phyloP scores from a whole-genome alignment of 1,284 basidiomycete genomes.

The Sporisorium scitamineum region DNA sequence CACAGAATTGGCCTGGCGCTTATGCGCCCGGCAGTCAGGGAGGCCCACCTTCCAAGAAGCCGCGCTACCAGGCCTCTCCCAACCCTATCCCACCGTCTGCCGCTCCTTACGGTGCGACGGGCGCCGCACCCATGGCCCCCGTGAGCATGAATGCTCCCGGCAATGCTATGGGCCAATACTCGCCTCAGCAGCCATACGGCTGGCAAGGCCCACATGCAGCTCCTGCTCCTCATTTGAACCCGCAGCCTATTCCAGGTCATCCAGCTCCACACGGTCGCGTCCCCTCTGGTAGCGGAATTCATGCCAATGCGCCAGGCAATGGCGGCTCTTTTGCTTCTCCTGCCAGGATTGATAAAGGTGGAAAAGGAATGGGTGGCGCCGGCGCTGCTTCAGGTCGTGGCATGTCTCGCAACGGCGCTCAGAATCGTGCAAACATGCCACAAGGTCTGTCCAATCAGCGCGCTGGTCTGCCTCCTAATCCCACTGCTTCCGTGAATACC shows the following conservation, averaged over 20 bases:
- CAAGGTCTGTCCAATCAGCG: conserved; percentile 11
- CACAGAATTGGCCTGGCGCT: conserved; percentile 31
- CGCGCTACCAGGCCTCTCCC: conserved; percentile 27
- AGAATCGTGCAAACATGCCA: conserved; percentile 20
- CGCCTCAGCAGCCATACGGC: conserved; percentile 28
- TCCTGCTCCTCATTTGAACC: conserved; percentile 20
- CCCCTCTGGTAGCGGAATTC: conserved; percentile 11
- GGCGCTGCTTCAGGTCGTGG: conserved; percentile 9
- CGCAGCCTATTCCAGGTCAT: conserved; percentile 22
- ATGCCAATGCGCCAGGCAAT: conserved; percentile 12
- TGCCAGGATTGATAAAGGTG: conserved; percentile 6
- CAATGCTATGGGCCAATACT: conserved; percentile 4
- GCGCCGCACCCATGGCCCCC: conserved; percentile 7
- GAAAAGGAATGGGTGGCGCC: conserved; percentile 1
- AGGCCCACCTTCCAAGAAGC: conserved; percentile 41
- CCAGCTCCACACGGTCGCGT: conserved; percentile 18
- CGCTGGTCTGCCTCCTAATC: conserved; percentile 31
- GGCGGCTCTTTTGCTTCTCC: conserved; percentile 1
- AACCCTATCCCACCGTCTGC: conserved; percentile 5
- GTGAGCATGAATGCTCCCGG: conserved; percentile 4
- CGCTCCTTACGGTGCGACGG: conserved; percentile 9
- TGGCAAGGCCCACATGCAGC: conserved; percentile 25
- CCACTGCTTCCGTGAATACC: conserved; percentile 15
- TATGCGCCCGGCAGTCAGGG: conserved; percentile 27
- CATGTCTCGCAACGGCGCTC: conserved; percentile 21